A percentile compares a stretch with the other conserved stretches of the same genome.
These are phyloP conservation scores for Durotheca rogersii DNA, from an alignment of 495 filamentous ascomycete genomes.

Conservation along the genomic window DNA sequence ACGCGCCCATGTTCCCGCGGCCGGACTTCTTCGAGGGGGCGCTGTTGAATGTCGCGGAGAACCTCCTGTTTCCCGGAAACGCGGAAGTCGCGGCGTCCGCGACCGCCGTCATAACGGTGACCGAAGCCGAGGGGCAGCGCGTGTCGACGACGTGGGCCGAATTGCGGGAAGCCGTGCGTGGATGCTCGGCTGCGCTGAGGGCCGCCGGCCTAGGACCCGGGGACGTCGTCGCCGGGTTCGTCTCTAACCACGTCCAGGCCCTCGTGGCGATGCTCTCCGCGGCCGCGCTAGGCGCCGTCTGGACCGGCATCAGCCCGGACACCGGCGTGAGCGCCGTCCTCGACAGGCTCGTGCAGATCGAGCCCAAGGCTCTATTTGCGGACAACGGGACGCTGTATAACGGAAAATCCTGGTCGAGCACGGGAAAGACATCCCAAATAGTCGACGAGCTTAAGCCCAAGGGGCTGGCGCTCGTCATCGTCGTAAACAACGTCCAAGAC, in stretches of 20 bases:
- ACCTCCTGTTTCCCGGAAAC: conserved; percentile 74
- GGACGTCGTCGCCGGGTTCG: conserved; percentile 75
- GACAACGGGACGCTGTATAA: conserved; percentile 90
- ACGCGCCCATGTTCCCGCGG: conserved; percentile 75
- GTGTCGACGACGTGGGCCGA: conserved; percentile 73
- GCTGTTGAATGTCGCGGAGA: conserved; percentile 87
- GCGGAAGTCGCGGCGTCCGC: conserved; percentile 52
- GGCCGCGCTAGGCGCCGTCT: conserved; percentile 79
- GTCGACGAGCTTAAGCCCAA: conserved; percentile 59
- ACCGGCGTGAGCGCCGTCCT: conserved; percentile 72
- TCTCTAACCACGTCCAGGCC: conserved; percentile 82
- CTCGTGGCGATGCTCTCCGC: conserved; percentile 84
- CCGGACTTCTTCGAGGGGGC: conserved; percentile 80
- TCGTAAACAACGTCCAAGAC: conserved; percentile 63
- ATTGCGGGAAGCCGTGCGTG: conserved; percentile 72
- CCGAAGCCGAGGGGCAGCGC: conserved; percentile 63
- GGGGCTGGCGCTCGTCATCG: conserved; percentile 62
- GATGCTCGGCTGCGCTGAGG: conserved; percentile 69
- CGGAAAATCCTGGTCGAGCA: conserved; percentile 73
- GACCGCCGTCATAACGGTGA: conserved; percentile 71
- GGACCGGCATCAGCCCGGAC: conserved; percentile 86
- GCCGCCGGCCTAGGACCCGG: conserved; percentile 66
- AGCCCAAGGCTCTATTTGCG: conserved; percentile 76
- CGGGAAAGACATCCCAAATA: conserved; percentile 71
- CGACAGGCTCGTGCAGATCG: conserved; percentile 79